phyloP scores from a whole-genome alignment of 139 green algal species.

The Desmodesmus armatus region DNA sequence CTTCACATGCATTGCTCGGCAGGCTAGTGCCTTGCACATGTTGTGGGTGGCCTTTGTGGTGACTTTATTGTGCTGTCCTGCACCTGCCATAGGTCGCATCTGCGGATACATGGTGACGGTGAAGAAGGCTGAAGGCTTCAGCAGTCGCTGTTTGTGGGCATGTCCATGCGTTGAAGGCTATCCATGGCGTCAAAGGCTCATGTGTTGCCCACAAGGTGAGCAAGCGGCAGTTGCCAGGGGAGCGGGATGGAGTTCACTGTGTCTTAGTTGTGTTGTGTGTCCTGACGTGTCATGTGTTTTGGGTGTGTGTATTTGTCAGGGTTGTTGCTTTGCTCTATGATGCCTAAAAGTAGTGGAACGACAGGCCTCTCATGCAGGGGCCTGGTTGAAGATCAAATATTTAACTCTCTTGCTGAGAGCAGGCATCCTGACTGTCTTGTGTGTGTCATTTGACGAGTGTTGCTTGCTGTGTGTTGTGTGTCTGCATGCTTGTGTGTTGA shows the following conservation, averaged over 20 bases:
- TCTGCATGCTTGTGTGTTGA: neutral
- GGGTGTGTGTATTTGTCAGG: neutral
- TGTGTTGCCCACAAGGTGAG: neutral
- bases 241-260: no score
- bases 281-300: neutral
- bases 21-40: neutral
- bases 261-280: neutral
- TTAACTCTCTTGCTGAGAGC: slow-evolving; percentile 51
- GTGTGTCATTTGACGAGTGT: neutral
- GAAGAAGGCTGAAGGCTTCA: neutral
- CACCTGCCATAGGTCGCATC: neutral
- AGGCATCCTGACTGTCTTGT: neutral
- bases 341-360: slow-evolving; percentile 49
- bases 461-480: neutral
- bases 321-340: slow-evolving; percentile 21
- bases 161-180: neutral
- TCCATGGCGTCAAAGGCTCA: neutral
- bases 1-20: neutral
- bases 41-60: neutral
- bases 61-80: no score
- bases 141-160: neutral
- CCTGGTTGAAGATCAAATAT: slow-evolving; percentile 35
- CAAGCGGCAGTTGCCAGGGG: neutral
- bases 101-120: neutral
- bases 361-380: slow-evolving; percentile 32